A percentile compares a stretch with the other conserved stretches of the same genome.
These are phyloP conservation scores for Patellaria atrata DNA, from an alignment of 495 filamentous ascomycete species.

Conservation along the genomic window DNA sequence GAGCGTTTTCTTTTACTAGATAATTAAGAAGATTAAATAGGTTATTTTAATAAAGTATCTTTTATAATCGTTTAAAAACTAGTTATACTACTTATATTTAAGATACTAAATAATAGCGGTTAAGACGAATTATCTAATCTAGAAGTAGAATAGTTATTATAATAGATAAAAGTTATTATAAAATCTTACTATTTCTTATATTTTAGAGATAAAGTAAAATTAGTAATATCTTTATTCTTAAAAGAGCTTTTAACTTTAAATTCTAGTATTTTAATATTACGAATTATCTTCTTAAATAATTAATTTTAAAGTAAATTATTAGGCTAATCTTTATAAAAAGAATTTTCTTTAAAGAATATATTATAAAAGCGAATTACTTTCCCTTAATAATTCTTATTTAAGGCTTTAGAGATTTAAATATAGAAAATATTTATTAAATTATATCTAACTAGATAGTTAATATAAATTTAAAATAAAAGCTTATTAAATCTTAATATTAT, in stretches of 20 bases:
- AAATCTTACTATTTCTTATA: neutral
- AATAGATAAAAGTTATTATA: neutral
- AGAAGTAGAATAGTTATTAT: conserved; percentile 1
- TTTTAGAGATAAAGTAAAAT: neutral
- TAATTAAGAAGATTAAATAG: no score
- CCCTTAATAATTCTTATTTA: neutral
- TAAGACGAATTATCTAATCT: neutral
- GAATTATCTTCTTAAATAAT: neutral
- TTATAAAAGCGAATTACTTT: conserved; percentile 6
- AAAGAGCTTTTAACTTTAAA: neutral
- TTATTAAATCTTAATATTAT: conserved; percentile 3
- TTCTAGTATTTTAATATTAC: neutral
- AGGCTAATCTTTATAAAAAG: neutral
- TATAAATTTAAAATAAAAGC: conserved; percentile 2
- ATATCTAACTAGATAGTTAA: conserved; percentile 11
- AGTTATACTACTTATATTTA: no score
- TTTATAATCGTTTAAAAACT: no score
- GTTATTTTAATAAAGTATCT: no score
- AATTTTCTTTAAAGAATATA: conserved; percentile 3
- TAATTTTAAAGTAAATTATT: conserved; percentile 1
- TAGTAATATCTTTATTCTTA: neutral
- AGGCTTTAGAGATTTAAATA: conserved; percentile 6
- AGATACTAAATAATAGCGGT: no score
- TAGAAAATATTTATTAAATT: conserved; percentile 11
- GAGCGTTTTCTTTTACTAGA: no score